Evolutionary conservation across 2,329 filamentous ascomycete species (phyloP).

Genomic region (Trichoderma atroviride): DNA sequence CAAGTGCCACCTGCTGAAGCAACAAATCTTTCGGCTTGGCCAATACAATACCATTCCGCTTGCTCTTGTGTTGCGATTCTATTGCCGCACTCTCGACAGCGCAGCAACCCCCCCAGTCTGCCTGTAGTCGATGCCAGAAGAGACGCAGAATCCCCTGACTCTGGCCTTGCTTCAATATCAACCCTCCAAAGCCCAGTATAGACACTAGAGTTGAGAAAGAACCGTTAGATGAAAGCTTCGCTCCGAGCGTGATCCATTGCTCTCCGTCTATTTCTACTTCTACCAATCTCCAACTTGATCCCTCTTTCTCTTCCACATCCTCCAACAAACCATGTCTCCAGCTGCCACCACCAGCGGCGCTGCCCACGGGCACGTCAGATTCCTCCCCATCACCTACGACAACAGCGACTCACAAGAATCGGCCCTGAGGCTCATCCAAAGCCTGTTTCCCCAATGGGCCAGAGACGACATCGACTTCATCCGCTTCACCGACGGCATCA

Average conservation of each 20-base stretch:
- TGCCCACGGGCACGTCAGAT: conserved; percentile 52
- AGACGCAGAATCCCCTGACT: neutral
- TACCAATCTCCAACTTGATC: neutral
- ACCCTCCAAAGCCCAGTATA: conserved; percentile 1
- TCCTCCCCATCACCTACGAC: conserved; percentile 79
- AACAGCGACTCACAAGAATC: conserved; percentile 75
- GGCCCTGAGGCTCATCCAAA: conserved; percentile 75
- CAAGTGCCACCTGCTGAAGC: neutral
- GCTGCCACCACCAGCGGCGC: conserved; percentile 37
- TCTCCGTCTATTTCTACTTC: neutral
- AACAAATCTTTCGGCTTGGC: neutral
- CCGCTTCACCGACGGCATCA: conserved; percentile 96
- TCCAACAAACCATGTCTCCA: conserved; percentile 41
- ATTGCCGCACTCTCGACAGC: conserved; percentile 16
- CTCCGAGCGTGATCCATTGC: neutral
- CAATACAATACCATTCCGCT: neutral
- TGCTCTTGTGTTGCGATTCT: conserved; percentile 8
- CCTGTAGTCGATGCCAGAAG: neutral
- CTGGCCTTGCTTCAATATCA: neutral
- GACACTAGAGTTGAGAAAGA: neutral
- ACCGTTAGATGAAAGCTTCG: neutral
- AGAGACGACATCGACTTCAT: conserved; percentile 76
- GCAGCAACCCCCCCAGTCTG: neutral
- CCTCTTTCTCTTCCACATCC: neutral
- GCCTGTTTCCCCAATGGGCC: conserved; percentile 83